Evolutionary conservation across 352 stramenopile genomes (phyloP).

Genomic region (Phytopythium boreale): DNA sequence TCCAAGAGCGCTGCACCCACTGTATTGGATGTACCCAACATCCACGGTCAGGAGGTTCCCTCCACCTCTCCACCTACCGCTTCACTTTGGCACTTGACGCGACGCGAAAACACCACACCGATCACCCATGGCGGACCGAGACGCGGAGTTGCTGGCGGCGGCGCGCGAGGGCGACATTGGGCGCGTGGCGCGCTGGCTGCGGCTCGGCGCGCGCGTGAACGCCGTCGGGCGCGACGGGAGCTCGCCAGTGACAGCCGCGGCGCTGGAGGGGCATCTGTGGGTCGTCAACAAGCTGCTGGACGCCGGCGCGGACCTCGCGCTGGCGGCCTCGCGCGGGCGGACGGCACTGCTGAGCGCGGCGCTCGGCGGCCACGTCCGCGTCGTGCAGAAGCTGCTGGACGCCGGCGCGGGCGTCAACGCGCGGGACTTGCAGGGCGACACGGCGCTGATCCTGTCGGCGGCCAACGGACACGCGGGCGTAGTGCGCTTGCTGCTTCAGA

Average conservation of each 20-base stretch:
- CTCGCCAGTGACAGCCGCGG: neutral
- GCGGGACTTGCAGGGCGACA: neutral
- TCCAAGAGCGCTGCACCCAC: too few relatives aligned
- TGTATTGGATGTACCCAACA: too few relatives aligned
- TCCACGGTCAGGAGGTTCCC: too few relatives aligned
- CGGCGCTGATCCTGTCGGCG: conserved; percentile 3
- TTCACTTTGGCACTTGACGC: neutral
- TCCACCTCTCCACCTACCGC: too few relatives aligned
- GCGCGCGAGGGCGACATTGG: conserved; percentile 7
- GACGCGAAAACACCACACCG: neutral
- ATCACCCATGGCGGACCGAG: neutral
- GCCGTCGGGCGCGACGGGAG: neutral
- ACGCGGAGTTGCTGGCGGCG: neutral
- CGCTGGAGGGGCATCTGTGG: conserved; percentile 2
- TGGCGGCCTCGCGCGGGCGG: neutral
- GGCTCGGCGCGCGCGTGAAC: conserved; percentile 4
- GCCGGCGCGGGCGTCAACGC: conserved; percentile 6
- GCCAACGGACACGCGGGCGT: conserved; percentile 3
- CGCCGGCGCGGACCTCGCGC: conserved; percentile 9
- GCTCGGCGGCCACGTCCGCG: neutral
- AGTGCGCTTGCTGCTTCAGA: conserved; percentile 4
- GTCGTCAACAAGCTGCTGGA: conserved; percentile 14
- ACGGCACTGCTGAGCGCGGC: conserved; percentile 8
- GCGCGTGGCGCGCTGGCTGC: conserved; percentile 5
- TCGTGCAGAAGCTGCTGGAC: conserved; percentile 6